Evolutionary conservation across 805 yeast species (phyloP).

Genomic region (Saccharomycodes ludwigii): DNA sequence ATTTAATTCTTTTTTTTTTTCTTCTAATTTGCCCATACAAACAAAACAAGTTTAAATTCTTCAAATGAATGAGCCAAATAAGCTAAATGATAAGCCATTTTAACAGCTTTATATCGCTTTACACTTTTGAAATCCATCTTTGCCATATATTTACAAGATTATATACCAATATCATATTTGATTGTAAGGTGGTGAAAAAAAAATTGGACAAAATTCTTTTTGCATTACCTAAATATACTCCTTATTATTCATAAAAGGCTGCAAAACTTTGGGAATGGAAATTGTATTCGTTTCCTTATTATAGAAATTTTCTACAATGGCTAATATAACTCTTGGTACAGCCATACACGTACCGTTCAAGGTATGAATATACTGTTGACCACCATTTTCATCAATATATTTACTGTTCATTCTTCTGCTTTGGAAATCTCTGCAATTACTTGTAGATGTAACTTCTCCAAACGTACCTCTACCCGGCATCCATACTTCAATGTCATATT

Average conservation of each 20-base stretch:
- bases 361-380: constrained; percentile 53
- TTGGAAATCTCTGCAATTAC: constrained; percentile 89
- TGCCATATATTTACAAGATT: too few relatives aligned
- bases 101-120: too few relatives aligned
- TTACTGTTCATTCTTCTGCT: constrained; percentile 69
- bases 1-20: too few relatives aligned
- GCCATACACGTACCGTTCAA: constrained; percentile 95
- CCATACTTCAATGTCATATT: constrained; percentile 92
- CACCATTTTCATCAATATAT: constrained; percentile 26
- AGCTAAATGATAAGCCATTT: too few relatives aligned
- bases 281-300: constrained; percentile 44
- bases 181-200: not conserved
- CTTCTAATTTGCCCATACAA: too few relatives aligned
- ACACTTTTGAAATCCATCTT: too few relatives aligned
- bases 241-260: constrained; percentile 61
- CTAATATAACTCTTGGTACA: constrained; percentile 80
- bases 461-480: constrained; percentile 93
- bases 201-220: not conserved
- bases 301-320: constrained; percentile 79
- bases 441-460: constrained; percentile 88
- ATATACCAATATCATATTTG: too few relatives aligned
- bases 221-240: constrained; percentile 10
- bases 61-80: too few relatives aligned
- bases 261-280: constrained; percentile 53
- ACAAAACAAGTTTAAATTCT: too few relatives aligned